Conservation (phyloP, 176 grass and related monocot species). For the Olyra latifolia region DNA sequence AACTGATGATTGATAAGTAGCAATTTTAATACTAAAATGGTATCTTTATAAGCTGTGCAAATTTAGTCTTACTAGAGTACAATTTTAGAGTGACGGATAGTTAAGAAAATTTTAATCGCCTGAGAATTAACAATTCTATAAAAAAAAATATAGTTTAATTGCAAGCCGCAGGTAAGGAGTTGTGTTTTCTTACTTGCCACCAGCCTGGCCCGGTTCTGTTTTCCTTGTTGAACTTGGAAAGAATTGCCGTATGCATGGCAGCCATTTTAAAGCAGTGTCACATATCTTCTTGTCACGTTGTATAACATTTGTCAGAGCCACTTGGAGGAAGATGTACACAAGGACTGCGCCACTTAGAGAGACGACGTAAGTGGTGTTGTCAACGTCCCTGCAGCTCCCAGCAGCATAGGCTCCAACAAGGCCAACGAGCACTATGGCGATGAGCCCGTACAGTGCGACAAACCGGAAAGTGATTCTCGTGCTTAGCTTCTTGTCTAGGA, state of each 20-base stretch:
- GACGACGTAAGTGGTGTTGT: slow-evolving; percentile 30
- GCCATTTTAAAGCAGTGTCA: not conserved
- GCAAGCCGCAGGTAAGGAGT: not conserved
- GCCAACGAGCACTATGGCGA: not conserved
- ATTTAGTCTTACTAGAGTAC: too few species aligned
- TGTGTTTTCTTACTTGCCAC: not conserved
- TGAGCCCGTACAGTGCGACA: not conserved
- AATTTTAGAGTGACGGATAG: too few species aligned
- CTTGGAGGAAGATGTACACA: slow-evolving; percentile 37
- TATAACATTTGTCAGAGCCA: not conserved
- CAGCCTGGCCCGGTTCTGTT: too few species aligned
- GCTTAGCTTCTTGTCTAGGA: slow-evolving; percentile 27
- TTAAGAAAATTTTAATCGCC: too few species aligned
- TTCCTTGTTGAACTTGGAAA: too few species aligned
- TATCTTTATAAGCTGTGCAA: too few species aligned
- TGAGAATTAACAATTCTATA: too few species aligned
- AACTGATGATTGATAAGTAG: too few species aligned
- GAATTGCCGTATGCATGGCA: not conserved
- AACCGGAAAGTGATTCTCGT: not conserved
- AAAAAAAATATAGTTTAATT: too few species aligned
- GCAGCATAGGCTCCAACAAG: slow-evolving; percentile 36
- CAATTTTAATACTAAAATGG: too few species aligned
- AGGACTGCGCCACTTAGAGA: slow-evolving; percentile 20
- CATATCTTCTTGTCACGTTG: not conserved
- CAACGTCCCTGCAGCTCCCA: slow-evolving; percentile 25